phyloP scores from a whole-genome alignment of 805 yeast genomes.

The Metschnikowia cerradonensis region DNA sequence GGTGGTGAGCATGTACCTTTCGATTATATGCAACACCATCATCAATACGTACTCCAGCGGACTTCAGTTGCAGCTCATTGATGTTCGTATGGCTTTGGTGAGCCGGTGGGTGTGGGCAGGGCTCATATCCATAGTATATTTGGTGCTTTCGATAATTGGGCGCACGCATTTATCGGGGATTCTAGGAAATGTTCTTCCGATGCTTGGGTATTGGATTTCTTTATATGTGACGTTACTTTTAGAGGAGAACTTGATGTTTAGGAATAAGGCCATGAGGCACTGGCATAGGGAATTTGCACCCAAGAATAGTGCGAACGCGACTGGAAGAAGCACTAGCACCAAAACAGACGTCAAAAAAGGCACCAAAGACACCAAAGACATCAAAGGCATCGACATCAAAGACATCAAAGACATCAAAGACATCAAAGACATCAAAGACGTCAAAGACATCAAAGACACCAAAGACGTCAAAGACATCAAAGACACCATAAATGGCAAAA shows the following conservation, averaged over 20 bases:
- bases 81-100: slow-evolving; percentile 16
- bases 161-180: slow-evolving; percentile 11
- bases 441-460: too few relatives aligned
- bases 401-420: too few relatives aligned
- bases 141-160: slow-evolving; percentile 14
- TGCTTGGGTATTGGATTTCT: slow-evolving; percentile 19
- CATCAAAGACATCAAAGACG: too few relatives aligned
- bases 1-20: slow-evolving; percentile 27
- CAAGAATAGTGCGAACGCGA: too few relatives aligned
- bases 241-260: slow-evolving; percentile 15
- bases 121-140: slow-evolving; percentile 8
- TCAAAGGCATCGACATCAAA: too few relatives aligned
- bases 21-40: slow-evolving; percentile 34
- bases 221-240: slow-evolving; percentile 12
- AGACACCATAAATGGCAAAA: too few relatives aligned
- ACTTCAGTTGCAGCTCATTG: slow-evolving; percentile 32
- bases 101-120: slow-evolving; percentile 16
- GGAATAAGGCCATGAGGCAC: not conserved
- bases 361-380: too few relatives aligned
- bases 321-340: too few relatives aligned
- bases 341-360: too few relatives aligned
- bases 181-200: slow-evolving; percentile 14
- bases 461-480: too few relatives aligned
- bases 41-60: slow-evolving; percentile 36
- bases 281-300: slow-evolving; percentile 5